Conservation (phyloP, 2,329 filamentous ascomycete genomes). For the Cladosporium colombiae region DNA sequence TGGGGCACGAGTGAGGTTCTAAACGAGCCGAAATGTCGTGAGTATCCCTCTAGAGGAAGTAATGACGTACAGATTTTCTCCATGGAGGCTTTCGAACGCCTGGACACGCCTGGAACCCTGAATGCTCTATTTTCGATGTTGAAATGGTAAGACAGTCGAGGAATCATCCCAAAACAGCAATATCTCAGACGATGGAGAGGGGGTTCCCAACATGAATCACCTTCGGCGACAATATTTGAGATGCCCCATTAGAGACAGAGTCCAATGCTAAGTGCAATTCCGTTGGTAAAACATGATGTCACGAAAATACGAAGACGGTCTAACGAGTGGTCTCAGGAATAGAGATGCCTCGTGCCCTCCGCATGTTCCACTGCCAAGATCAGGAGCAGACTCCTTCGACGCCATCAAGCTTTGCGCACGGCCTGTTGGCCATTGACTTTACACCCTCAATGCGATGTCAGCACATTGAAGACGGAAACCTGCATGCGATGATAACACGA, state of each 20-base stretch:
- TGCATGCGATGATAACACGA: background rate
- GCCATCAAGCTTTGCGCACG: constrained; percentile 11
- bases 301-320: background rate
- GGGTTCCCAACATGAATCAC: background rate
- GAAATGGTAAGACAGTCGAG: too few species aligned
- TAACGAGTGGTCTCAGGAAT: background rate
- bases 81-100: too few species aligned
- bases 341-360: background rate
- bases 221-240: background rate
- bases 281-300: too few species aligned
- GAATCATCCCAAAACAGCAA: too few species aligned
- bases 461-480: background rate
- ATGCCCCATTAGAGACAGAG: too few species aligned
- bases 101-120: too few species aligned
- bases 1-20: too few species aligned
- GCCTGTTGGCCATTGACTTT: constrained; percentile 2
- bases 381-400: background rate
- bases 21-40: too few species aligned
- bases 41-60: too few species aligned
- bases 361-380: background rate
- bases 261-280: background rate
- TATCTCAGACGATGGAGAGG: too few species aligned
- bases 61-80: too few species aligned
- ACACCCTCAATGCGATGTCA: background rate
- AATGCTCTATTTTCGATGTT: too few species aligned